Conservation (phyloP, 2,329 filamentous ascomycete species). For the Ramichloridium luteum region DNA sequence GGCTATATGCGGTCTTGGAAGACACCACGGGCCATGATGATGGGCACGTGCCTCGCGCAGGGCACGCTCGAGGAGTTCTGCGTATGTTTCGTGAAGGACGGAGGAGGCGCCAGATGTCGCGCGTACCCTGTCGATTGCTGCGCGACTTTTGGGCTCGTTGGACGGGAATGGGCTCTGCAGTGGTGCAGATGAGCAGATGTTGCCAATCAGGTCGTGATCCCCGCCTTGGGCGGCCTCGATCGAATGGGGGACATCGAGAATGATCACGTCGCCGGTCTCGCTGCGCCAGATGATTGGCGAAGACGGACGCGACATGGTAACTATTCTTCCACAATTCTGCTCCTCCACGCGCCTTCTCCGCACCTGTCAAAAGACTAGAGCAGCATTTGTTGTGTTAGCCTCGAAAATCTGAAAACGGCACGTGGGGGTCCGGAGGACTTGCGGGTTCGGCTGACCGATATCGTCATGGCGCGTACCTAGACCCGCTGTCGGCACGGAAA, state of each 20-base stretch:
- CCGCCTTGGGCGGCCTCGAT: slow-evolving; percentile 53
- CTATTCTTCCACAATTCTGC: too few relatives aligned
- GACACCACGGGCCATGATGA: slow-evolving; percentile 25
- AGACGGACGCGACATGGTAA: slow-evolving; percentile 7
- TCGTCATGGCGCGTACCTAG: too few relatives aligned
- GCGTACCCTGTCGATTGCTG: too few relatives aligned
- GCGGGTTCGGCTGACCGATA: too few relatives aligned
- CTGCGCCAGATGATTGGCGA: slow-evolving; percentile 44
- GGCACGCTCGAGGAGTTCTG: slow-evolving; percentile 27
- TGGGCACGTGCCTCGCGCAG: slow-evolving; percentile 23
- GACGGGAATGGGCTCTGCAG: slow-evolving; percentile 38
- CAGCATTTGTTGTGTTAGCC: too few relatives aligned
- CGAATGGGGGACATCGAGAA: slow-evolving; percentile 59
- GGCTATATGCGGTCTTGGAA: slow-evolving; percentile 16
- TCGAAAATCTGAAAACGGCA: too few relatives aligned
- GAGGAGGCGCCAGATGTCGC: too few relatives aligned
- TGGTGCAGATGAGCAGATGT: slow-evolving; percentile 32
- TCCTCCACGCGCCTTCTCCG: too few relatives aligned
- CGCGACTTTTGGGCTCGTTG: slow-evolving; percentile 43
- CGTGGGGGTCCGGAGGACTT: too few relatives aligned
- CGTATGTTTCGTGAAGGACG: slow-evolving; percentile 29
- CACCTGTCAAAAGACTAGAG: too few relatives aligned
- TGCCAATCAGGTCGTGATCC: slow-evolving; percentile 30
- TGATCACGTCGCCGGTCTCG: slow-evolving; percentile 36
- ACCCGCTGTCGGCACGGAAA: too few relatives aligned